Evolutionary conservation across 1,139 yeast species (phyloP).

Genomic region (Candida sojae): DNA sequence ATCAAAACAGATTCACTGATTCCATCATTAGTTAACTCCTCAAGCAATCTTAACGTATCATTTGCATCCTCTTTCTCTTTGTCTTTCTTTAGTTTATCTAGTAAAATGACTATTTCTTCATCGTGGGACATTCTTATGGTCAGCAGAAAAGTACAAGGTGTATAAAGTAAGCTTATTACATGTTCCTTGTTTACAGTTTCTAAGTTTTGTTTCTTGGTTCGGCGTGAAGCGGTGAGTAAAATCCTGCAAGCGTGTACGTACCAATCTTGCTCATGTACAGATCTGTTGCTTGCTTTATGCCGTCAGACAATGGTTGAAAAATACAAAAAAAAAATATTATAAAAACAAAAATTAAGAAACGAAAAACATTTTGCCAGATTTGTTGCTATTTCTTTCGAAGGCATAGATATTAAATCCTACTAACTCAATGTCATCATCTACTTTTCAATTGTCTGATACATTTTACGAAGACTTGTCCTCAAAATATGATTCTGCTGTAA

Average conservation of each 20-base stretch:
- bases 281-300: neutral
- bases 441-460: slow-evolving; percentile 23
- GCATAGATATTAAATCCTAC: neutral
- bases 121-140: neutral
- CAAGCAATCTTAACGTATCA: neutral
- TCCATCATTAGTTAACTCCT: slow-evolving; percentile 3
- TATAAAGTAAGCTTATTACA: too few species aligned
- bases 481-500: slow-evolving; percentile 31
- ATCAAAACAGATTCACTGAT: slow-evolving; percentile 1
- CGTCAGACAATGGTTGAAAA: neutral
- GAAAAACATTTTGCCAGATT: too few species aligned
- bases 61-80: slow-evolving; percentile 1
- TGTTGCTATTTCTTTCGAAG: neutral
- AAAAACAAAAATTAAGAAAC: neutral
- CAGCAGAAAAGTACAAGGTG: too few species aligned
- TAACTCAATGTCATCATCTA: slow-evolving; percentile 1
- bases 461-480: slow-evolving; percentile 23
- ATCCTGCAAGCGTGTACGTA: too few species aligned
- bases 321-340: neutral
- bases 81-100: slow-evolving; percentile 4
- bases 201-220: neutral
- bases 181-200: neutral
- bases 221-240: too few species aligned
- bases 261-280: too few species aligned
- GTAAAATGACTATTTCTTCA: slow-evolving; percentile 1